These are phyloP conservation scores for Astraeus odoratus DNA, from an alignment of 768 basidiomycete genomes.

Conservation along the genomic window DNA sequence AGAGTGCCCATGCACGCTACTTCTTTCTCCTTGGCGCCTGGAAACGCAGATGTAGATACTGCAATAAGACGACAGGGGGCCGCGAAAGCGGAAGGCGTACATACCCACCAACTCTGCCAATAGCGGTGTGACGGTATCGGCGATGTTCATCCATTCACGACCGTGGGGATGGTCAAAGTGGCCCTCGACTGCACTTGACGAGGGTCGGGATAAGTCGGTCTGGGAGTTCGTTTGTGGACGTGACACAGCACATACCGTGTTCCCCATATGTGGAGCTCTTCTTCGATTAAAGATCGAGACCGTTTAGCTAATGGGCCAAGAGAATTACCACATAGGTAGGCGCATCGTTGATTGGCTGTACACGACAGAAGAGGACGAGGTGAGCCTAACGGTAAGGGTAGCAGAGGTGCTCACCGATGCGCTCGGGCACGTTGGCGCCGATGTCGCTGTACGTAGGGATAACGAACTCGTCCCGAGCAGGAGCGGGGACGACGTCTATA, in stretches of 20 bases:
- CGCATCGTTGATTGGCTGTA: conserved; percentile 45
- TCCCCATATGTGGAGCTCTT: conserved; percentile 84
- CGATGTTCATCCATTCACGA: conserved; percentile 77
- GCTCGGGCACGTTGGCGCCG: conserved; percentile 32
- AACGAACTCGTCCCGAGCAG: conserved; percentile 48
- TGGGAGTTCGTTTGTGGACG: conserved; percentile 9
- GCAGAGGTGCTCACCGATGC: conserved; percentile 32
- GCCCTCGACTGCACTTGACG: conserved; percentile 69
- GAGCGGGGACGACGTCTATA: conserved; percentile 20
- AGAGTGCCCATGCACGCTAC: conserved; percentile 94
- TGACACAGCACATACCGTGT: conserved; percentile 40
- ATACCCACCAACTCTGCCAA: conserved; percentile 81
- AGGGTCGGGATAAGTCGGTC: conserved; percentile 5
- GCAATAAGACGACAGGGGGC: conserved; percentile 3
- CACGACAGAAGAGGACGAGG: conserved; percentile 4
- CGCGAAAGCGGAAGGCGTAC: conserved; percentile 19
- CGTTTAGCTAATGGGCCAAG: conserved; percentile 76
- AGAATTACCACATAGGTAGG: conserved; percentile 95
- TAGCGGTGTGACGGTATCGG: conserved; percentile 61
- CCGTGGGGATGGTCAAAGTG: conserved; percentile 86
- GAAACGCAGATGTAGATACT: conserved; percentile 17
- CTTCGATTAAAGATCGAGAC: conserved; percentile 62
- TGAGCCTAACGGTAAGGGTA: conserved; percentile 1
- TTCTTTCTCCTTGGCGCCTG: conserved; percentile 83
- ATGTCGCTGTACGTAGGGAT: conserved; percentile 49